Evolutionary conservation across 2,329 filamentous ascomycete genomes (phyloP), one percentile per base, ranked within the genome.

Genomic region (Dothiorella sarmentorum): DNA sequence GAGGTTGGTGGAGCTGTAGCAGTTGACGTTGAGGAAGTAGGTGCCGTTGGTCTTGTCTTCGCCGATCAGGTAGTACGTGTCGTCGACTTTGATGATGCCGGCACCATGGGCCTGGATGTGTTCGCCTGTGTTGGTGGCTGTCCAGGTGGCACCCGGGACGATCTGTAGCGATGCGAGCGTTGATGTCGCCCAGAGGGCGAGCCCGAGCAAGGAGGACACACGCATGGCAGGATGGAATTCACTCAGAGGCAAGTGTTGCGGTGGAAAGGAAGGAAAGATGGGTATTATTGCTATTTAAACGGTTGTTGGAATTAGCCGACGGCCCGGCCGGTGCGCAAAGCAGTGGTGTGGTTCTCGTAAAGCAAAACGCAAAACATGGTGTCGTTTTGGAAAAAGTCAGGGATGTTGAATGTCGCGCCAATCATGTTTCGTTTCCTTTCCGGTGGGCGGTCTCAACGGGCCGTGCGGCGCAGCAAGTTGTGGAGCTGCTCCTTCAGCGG

Each of bases 81-180:
- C 76, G 42, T 78, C 76, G 1, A 82, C 81, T 63, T 82, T 75
- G 65, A 86, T 80, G n/a, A 88, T 76, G 38, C 85, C 85, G 1
- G 81, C 83, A 1, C 85, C 86, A 65, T 88, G 86, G 0, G 86
- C 86, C 73, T 88, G 85, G 3, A 89, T 75, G 63, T 86, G 83
- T 29, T 80, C 76, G 6, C 79, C 80, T 49, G 67, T 75, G 75
- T 72, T 72, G 15, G 66, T 69, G 7, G 35, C 56, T 13, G 72
- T 75, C 71, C 71, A 74, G n/a, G 72, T 74, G 35, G 67, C 72
- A 7, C 72, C 72, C 7, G 72, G 68, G 2, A 75, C 66, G 29
- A 75, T 69, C 59, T 75, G 71, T 10, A 74, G 64, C n/a, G 70
- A 67, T 9, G 71, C 71, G 58, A 51, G 61, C 7, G 61, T 66